Evolutionary conservation across 805 yeast species (phyloP), one percentile per base, ranked within the genome.

Genomic region (Cyberlindnera saturnus): DNA sequence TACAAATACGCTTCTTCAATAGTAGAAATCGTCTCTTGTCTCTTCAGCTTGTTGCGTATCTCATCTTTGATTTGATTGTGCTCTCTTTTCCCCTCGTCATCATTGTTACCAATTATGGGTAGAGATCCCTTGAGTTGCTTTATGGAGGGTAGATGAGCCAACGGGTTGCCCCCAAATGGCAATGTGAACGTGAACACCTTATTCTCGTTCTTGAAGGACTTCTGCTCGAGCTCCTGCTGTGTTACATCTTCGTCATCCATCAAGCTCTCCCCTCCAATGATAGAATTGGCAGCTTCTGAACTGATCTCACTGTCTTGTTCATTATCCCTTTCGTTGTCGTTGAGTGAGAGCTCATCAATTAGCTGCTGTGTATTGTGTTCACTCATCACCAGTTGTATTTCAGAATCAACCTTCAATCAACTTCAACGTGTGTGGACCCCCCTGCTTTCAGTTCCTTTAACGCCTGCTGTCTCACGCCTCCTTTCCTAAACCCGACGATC

Each of bases 1-100:
- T 75, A 86, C 29, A 76, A 64, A 11, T 66, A 60, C 1, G 80
- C 79, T 51, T 87, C 95, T 43, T 83, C 86, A 5, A 74, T 32
- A 0, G 88, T 81, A 34, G 74, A 65, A 26, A 81, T 71, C 0
- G 82, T 70, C 46, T 77, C 77, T 44, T 77, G 82, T 32, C 83
- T 67, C 39, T 68, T 65, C 31, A 66, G 40, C 45, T 63, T 66
- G 29, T 50, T 31, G 39, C 59, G 64, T 37, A 65, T 60, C 40
- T 55, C 60, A 6, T 49, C 40, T 34, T 50, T 55, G 4, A 48
- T 41, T 14, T 49, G 31, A 1, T 19, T 36, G 4, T 45, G 39
- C 26, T 36, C 38, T n/a, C 47, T 52, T 7, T 45, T 48, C 20
- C 45, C 48, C 17, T 40, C 43, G 4, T 38, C 33, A 18, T 40